Evolutionary conservation across 2,329 filamentous ascomycete genomes (phyloP).

Genomic region (Talaromyces sp.): DNA sequence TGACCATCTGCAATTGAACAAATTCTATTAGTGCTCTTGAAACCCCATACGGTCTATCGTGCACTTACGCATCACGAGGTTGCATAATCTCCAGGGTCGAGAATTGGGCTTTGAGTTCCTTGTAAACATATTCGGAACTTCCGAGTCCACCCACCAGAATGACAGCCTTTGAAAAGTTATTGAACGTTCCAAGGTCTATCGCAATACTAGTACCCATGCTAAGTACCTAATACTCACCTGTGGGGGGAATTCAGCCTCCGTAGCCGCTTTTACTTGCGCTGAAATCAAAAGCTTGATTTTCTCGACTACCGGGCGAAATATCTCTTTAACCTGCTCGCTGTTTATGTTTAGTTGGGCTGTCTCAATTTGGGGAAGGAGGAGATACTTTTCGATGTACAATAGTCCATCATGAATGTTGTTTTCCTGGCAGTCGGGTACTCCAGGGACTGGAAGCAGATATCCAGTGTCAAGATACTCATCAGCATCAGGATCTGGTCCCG

Average conservation of each 20-base stretch:
- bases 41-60: too few species aligned
- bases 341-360: fast-evolving
- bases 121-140: constrained; percentile 39
- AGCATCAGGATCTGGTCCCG: constrained; percentile 18
- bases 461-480: constrained; percentile 28
- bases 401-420: constrained; percentile 6
- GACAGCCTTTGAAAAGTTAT: too few species aligned
- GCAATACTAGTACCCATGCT: not conserved
- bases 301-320: constrained; percentile 33
- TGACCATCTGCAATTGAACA: constrained; percentile 33
- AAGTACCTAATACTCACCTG: constrained; percentile 9
- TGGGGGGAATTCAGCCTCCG: not conserved
- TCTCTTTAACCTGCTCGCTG: constrained; percentile 25
- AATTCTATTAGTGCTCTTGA: too few species aligned
- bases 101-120: constrained; percentile 27
- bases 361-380: not conserved
- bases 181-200: not conserved
- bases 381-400: constrained; percentile 22
- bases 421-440: constrained; percentile 2
- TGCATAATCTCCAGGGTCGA: constrained; percentile 36
- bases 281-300: constrained; percentile 29
- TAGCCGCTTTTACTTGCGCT: constrained; percentile 20
- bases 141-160: constrained; percentile 46
- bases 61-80: constrained; percentile 29
- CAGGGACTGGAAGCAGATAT: constrained; percentile 24